Conservation (phyloP, 257 asterid genomes). For the Ilex aquifolium region DNA sequence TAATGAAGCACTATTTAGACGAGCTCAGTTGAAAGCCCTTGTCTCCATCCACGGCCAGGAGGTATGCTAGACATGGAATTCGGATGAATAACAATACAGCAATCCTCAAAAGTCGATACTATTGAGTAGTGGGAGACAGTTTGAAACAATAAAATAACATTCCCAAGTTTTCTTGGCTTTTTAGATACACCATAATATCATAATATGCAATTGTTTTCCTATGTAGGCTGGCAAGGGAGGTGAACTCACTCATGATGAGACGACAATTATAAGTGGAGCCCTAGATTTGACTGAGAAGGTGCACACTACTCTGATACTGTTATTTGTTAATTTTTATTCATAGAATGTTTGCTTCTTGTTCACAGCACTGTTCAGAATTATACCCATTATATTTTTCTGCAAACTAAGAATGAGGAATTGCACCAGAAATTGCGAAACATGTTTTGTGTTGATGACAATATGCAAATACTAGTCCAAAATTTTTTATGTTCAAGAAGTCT, state of each 20-base stretch:
- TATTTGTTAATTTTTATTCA: too few species aligned
- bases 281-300: slow-evolving; percentile 98
- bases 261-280: slow-evolving; percentile 95
- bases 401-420: too few species aligned
- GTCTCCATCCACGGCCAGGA: slow-evolving; percentile 93
- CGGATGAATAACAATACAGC: too few species aligned
- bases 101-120: too few species aligned
- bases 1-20: slow-evolving; percentile 87
- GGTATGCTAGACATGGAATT: slow-evolving; percentile 30
- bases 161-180: slow-evolving; percentile 7
- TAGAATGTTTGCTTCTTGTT: too few species aligned
- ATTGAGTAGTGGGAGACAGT: neutral
- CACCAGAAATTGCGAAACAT: too few species aligned
- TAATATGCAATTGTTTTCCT: slow-evolving; percentile 5
- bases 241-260: slow-evolving; percentile 96
- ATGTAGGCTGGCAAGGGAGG: slow-evolving; percentile 96
- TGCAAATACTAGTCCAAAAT: too few species aligned
- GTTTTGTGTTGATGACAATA: too few species aligned
- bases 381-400: too few species aligned
- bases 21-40: slow-evolving; percentile 96
- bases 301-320: neutral
- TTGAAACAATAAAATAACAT: neutral
- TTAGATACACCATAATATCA: slow-evolving; percentile 6
- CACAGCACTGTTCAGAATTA: too few species aligned
- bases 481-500: too few species aligned